Base-by-base conservation (phyloP, 2,329 filamentous ascomycete genomes). In the Apiospora koreana region DNA sequence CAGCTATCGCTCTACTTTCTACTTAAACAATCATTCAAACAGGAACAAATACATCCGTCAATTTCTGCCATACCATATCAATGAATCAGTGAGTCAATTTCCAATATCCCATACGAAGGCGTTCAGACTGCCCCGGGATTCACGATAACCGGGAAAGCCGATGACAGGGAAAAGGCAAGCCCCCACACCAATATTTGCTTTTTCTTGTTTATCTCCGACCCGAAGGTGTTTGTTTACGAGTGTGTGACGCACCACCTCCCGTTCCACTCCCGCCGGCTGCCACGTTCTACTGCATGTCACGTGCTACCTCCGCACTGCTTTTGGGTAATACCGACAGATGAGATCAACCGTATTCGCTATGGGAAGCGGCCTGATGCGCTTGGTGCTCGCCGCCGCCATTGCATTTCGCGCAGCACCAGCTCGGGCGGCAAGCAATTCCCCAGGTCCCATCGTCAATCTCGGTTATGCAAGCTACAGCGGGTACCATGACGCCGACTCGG, bases 381-480 rank as follows among this genome's bases (percentile, higher is more conserved):
- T 62, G 18, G 31, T 9, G 9, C 54, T 62, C 18, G 54, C 54
- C 43, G 3, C 38, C 6, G 54, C 54, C 21, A 12, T 38, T 21
- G 43, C 18, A 45, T 4, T 62, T 38, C 16, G 1, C 42, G 31
- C 18, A 23, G 9, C 18, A 62, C 31, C 54, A 18, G 31, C 9
- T 14, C n/a, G 10, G 18, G 31, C 54, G 1, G 31, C 10, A n/a
- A 4, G 31, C 18, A 45, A n/a, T 21, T 31, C 31, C 28, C 10
- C 31, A 3, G 31, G 31, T 8, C 66, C 66, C 1, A 10, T 68
- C n/a, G 83, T 86, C 28, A 80, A 86, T 72, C 74, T 86, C 1
- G 84, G 80, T 5, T 87, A 87, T 69, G 80, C 80, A 10, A 76
- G 77, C 25, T 87, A 87, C 71, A 75, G 82, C 71, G 86, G 85